A percentile compares a stretch with the other conserved stretches of the same genome.
Evolutionary conservation across 2,329 filamentous ascomycete species (phyloP).

Genomic region (Aspergillus felis): DNA sequence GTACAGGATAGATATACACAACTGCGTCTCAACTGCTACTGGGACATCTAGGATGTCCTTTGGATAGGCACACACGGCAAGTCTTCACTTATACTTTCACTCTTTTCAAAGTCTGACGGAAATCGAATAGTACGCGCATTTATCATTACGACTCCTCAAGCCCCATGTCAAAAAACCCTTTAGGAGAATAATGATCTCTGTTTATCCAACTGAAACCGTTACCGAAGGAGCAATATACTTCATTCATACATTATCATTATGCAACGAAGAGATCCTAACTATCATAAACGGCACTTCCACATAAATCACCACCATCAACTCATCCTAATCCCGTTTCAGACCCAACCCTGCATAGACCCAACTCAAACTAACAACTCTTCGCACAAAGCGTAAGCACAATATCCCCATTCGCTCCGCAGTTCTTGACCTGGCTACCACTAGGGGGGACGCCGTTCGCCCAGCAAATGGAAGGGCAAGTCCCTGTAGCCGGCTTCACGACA

Average conservation of each 20-base stretch:
- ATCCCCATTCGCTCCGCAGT: conserved; percentile 22
- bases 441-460: conserved; percentile 30
- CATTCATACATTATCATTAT: not conserved
- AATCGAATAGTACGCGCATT: too few species aligned
- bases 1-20: not conserved
- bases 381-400: conserved; percentile 31
- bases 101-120: not conserved
- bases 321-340: not conserved
- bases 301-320: not conserved
- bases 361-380: conserved; percentile 17
- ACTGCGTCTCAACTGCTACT: too few species aligned
- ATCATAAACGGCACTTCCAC: too few species aligned
- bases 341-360: not conserved
- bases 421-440: conserved; percentile 28
- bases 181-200: not conserved
- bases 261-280: not conserved
- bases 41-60: too few species aligned
- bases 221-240: not conserved
- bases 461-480: conserved; percentile 24
- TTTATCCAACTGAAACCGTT: not conserved
- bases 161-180: not conserved
- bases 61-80: too few species aligned
- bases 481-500: conserved; percentile 21
- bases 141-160: too few species aligned
- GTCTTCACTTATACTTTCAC: too few species aligned